Base-by-base conservation (phyloP, 805 yeast species). In the Ogataea corticis region DNA sequence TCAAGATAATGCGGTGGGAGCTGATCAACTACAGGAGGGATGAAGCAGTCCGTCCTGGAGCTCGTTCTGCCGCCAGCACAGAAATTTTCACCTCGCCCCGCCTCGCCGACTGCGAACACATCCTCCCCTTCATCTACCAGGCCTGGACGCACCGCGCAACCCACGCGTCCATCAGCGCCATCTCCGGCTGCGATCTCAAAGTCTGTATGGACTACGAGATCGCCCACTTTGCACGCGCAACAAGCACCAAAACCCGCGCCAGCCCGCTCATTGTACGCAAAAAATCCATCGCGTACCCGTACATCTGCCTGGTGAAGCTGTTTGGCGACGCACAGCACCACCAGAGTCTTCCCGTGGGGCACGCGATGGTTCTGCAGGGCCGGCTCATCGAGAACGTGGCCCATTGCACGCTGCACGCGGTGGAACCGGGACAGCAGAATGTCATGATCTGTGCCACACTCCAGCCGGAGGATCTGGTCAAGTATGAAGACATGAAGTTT, bases 101-200 rank as follows among this genome's bases (percentile, higher is more conserved):
- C 44, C 45, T 63, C 2, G 17, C 23, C 10, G 54, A 58, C 17
- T 58, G 64, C 33, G 30, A 40, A 42, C 25, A 52, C 59, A n/a
- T 36, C 2, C 59, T 78, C 11, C 83, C 81, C 0, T 80, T 80
- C 54, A 69, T 73, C 1, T 65, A 71, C 54, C 68, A 66, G 15
- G 84, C 84, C 11, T 76, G 82, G 80, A 71, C 71, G 4, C 74
- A 75, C 52, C 77, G 79, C 9, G 67, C 70, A 52, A 75, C 82
- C 2, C 55, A 69, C 48, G 74, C 71, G 32, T 68, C 76, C 33
- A 59, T 80, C 18, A 69, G 72, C 46, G 63, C 57, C 4, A 75
- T 79, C 69, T 77, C 84, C 1, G 82, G 82, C 0, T 75, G 73
- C 25, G 79, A 75, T 9, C 61, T 77, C 42, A 72, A 70, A 31